Percentiles rank a stretch among this genome's conserved stretches.
Conservation (phyloP, 2,329 filamentous ascomycete species). For the Exserohilum rostratum region DNA sequence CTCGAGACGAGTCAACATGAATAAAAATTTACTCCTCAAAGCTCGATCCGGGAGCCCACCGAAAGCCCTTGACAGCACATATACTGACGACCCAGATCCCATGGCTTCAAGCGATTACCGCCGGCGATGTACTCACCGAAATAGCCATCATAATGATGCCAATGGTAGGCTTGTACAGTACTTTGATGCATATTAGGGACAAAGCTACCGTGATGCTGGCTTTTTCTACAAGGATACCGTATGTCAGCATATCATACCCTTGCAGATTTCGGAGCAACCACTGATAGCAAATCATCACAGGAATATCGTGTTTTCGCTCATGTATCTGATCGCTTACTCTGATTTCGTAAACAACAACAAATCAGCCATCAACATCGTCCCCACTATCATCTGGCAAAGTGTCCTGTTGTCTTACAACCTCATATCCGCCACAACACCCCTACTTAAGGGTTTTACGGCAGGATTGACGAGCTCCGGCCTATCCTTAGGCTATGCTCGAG, state of each 20-base stretch:
- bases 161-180: slow-evolving; percentile 5
- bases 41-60: no score
- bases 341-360: neutral
- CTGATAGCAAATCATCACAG: neutral
- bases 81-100: neutral
- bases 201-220: slow-evolving; percentile 10
- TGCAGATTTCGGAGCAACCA: neutral
- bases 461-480: slow-evolving; percentile 6
- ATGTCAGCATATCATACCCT: neutral
- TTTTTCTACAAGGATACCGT: slow-evolving; percentile 12
- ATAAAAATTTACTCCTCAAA: no score
- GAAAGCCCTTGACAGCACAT: no score
- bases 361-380: slow-evolving; percentile 5
- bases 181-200: neutral
- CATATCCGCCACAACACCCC: slow-evolving; percentile 12
- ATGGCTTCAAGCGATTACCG: slow-evolving; percentile 5
- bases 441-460: slow-evolving; percentile 6
- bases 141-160: slow-evolving; percentile 1
- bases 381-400: slow-evolving; percentile 9
- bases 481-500: slow-evolving; percentile 1
- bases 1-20: no score
- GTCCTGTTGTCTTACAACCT: slow-evolving; percentile 6
- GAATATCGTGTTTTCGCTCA: slow-evolving; percentile 7
- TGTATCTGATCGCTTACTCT: slow-evolving; percentile 3
- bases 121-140: slow-evolving; percentile 7